Base-by-base conservation (phyloP, 2,329 filamentous ascomycete species). In the Pseudogymnoascus sp. region DNA sequence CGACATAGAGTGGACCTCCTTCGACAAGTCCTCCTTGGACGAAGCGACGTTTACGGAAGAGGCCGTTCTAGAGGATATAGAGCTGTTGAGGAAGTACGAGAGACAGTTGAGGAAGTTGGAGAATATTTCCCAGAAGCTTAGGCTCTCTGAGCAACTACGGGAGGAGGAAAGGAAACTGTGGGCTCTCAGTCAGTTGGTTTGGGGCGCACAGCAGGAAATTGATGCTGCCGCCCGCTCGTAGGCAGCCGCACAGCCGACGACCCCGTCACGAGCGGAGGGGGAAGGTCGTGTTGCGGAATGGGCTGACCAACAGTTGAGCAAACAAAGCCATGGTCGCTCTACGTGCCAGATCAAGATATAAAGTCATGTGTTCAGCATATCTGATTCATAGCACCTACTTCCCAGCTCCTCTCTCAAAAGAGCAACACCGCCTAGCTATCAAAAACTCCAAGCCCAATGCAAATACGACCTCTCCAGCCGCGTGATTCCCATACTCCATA, bases 381-480 rank as follows among this genome's bases (percentile, higher is more conserved):
- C 42, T 14, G 11, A 21, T 26, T 47, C 18, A 26, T 26, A 6
- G 18, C 2, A n/a, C 23, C 42, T 26, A 47, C 3, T 5, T 47
- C 42, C 6, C 42, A 23, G 4, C 42, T 26, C 21, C 21, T 26
- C 42, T 26, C 2, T 26, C 18, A 23, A 26, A 1, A 26, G 42
- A 47, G 42, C 42, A 47, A 40, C 2, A 26, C 42, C 42, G 21
- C 21, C 10, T 12, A 47, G 42, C 42, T 47, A 47, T 47, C 21
- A 40, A 45, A 45, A 47, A 47, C 42, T 47, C 42, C 42, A 47
- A 47, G 42, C 42, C 42, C 42, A 47, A 47, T 47, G 42, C 42
- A 47, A 47, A 11, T 31, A n/a, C 18, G 40, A 21, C 40, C 40
- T 5, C 18, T 47, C 42, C 42, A 12, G 42, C 12, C 42, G 21